Conservation (phyloP, 345 rosid genomes). For the Rhodamnia argentea region DNA sequence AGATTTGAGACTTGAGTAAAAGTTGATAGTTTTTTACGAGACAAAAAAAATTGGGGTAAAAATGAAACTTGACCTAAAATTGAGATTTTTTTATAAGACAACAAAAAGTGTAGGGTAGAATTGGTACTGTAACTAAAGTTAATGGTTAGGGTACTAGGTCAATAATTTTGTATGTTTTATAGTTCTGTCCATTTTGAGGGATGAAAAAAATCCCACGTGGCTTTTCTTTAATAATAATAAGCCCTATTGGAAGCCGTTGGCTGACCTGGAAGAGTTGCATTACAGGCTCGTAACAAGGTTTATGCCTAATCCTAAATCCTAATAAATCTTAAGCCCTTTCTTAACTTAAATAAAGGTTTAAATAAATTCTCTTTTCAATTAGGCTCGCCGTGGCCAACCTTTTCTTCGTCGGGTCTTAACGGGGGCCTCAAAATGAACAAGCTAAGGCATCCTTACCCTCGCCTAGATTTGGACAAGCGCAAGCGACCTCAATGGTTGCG, state of each 20-base stretch:
- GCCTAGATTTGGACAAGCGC: background rate
- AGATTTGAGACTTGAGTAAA: too few species aligned
- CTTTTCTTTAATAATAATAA: background rate
- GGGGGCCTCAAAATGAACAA: background rate
- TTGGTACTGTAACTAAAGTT: too few species aligned
- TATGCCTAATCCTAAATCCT: background rate
- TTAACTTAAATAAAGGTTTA: background rate
- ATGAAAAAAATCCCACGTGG: background rate
- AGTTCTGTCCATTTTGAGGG: background rate
- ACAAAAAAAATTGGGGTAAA: too few species aligned
- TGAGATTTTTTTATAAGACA: too few species aligned
- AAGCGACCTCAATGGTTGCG: background rate
- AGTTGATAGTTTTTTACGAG: too few species aligned
- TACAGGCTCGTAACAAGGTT: background rate
- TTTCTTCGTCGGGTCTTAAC: background rate
- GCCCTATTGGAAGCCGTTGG: background rate
- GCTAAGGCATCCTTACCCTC: background rate
- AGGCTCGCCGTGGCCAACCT: too few species aligned
- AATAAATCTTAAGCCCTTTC: background rate
- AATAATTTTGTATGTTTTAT: too few species aligned
- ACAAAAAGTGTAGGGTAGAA: too few species aligned
- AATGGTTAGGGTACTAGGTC: too few species aligned
- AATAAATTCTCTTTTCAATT: background rate
- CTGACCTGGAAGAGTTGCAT: too few species aligned
- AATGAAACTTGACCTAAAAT: too few species aligned